A percentile compares a stretch with the other conserved stretches of the same genome.
Evolutionary conservation across 2,329 filamentous ascomycete genomes (phyloP).

Genomic region (Fusarium newnesense): DNA sequence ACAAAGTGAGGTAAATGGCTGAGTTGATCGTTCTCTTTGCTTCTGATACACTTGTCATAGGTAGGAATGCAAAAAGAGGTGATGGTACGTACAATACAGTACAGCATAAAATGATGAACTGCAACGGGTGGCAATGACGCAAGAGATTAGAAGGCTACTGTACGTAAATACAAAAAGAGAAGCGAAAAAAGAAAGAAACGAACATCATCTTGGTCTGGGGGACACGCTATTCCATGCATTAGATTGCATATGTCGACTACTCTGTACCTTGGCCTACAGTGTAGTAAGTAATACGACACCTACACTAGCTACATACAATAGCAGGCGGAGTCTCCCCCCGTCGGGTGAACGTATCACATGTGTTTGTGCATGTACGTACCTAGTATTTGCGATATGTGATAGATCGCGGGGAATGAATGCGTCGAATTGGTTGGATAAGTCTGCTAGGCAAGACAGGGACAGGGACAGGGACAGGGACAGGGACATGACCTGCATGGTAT

Average conservation of each 20-base stretch:
- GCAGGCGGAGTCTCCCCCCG: not conserved
- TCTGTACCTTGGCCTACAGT: not conserved
- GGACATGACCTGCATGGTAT: not conserved
- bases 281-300: not conserved
- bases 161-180: not conserved
- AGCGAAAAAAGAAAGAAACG: not conserved
- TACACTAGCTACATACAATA: too few species aligned
- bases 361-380: not conserved
- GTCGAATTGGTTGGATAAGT: conserved; percentile 2
- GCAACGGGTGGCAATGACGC: conserved; percentile 10
- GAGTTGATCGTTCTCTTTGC: not conserved
- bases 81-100: not conserved
- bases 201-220: not conserved
- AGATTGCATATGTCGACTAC: not conserved
- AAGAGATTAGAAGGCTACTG: not conserved
- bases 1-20: not conserved
- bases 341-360: not conserved
- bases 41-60: not conserved
- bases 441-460: not conserved
- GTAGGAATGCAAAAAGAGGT: conserved; percentile 13
- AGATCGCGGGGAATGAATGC: conserved; percentile 29
- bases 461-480: not conserved
- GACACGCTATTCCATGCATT: not conserved
- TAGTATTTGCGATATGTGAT: conserved; percentile 27
- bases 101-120: not conserved